These are phyloP conservation scores for Medicago ruthenica DNA, from an alignment of 306 rosid species.

Conservation along the genomic window DNA sequence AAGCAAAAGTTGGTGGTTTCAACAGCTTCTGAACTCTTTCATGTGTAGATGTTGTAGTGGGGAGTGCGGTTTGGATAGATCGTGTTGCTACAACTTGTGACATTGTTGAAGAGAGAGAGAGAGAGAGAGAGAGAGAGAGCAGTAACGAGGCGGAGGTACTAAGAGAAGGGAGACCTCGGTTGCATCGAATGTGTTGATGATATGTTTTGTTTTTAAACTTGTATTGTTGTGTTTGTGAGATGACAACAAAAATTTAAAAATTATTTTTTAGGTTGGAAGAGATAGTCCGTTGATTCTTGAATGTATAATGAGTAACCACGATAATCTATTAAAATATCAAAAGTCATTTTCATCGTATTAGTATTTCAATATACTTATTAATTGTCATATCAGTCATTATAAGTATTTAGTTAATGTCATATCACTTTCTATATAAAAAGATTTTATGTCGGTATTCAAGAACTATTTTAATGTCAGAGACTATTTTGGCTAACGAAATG, in stretches of 20 bases:
- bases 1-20: conserved; percentile 56
- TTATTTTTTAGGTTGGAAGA: too few relatives aligned
- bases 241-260: background rate
- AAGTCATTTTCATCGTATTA: too few relatives aligned
- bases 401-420: too few relatives aligned
- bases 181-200: conserved; percentile 56
- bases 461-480: too few relatives aligned
- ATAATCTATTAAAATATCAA: too few relatives aligned
- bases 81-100: conserved; percentile 81
- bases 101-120: conserved; percentile 51
- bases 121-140: conserved; percentile 42
- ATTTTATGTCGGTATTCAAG: too few relatives aligned
- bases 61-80: conserved; percentile 68
- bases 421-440: too few relatives aligned
- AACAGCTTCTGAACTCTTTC: conserved; percentile 52
- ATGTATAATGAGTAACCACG: too few relatives aligned
- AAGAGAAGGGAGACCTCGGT: conserved; percentile 59
- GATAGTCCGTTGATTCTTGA: too few relatives aligned
- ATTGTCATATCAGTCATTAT: too few relatives aligned
- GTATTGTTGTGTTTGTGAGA: background rate
- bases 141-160: conserved; percentile 60
- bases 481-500: too few relatives aligned
- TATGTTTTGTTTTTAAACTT: conserved; percentile 7
- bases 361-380: too few relatives aligned
- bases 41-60: conserved; percentile 62